Conservation (phyloP, 139 green algal species). For the Chlorella sorokiniana region DNA sequence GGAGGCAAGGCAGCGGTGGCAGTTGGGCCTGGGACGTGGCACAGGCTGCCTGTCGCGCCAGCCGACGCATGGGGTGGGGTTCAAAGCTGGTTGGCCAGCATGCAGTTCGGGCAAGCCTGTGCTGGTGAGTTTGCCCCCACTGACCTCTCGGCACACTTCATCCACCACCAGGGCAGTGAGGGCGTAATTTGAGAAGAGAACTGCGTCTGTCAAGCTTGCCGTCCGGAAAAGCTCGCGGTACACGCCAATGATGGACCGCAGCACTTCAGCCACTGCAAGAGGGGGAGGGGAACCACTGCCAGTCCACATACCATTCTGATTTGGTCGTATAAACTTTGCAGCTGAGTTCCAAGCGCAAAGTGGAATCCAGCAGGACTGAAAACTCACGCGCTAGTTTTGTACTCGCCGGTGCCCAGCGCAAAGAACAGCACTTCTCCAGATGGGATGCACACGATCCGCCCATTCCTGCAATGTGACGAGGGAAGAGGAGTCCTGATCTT, state of each 20-base stretch:
- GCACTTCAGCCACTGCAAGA: conserved; percentile 16
- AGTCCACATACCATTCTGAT: too few species aligned
- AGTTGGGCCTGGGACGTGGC: background rate
- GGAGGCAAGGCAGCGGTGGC: background rate
- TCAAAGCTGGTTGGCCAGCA: too few species aligned
- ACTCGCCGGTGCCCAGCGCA: conserved; percentile 73
- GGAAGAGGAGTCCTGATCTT: too few species aligned
- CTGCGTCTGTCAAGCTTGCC: conserved; percentile 20
- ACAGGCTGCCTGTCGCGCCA: background rate
- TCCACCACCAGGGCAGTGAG: conserved; percentile 30
- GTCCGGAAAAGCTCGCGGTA: conserved; percentile 56
- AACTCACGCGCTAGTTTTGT: conserved; percentile 75
- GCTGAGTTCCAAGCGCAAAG: too few species aligned
- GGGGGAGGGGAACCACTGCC: too few species aligned
- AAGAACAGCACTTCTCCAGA: conserved; percentile 69
- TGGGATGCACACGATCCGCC: conserved; percentile 57
- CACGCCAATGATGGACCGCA: conserved; percentile 45
- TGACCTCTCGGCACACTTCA: conserved; percentile 43
- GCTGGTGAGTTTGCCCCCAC: background rate
- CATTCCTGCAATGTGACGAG: conserved; percentile 36
- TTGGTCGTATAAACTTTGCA: too few species aligned
- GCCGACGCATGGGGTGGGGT: background rate
- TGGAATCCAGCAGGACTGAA: background rate
- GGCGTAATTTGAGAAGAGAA: conserved; percentile 42
- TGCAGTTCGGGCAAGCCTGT: too few species aligned